phyloP scores from a whole-genome alignment of 495 filamentous ascomycete genomes.

The Clohesyomyces aquaticus region DNA sequence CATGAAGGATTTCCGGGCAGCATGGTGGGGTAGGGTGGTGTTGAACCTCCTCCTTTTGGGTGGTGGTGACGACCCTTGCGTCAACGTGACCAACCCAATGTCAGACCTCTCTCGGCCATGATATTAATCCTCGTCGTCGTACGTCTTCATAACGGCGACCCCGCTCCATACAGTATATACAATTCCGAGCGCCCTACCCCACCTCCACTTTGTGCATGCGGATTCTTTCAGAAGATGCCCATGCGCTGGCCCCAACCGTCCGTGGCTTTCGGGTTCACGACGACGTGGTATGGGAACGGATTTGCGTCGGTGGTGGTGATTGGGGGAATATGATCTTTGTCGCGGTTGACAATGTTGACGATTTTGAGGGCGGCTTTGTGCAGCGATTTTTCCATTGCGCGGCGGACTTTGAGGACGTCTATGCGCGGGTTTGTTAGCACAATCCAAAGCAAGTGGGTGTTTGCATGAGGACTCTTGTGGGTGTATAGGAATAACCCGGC shows the following conservation, averaged over 20 bases:
- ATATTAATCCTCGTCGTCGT: background rate
- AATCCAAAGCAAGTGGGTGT: too few species aligned
- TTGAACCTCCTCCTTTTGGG: background rate
- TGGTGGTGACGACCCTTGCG: too few species aligned
- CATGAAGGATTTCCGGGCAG: too few species aligned
- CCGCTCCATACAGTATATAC: background rate
- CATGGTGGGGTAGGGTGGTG: too few species aligned
- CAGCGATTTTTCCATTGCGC: slow-evolving; percentile 83
- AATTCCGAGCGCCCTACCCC: slow-evolving; percentile 5
- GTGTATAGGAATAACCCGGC: too few species aligned
- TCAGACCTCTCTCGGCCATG: background rate
- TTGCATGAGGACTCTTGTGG: too few species aligned
- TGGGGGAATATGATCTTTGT: slow-evolving; percentile 96
- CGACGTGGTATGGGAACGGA: slow-evolving; percentile 92
- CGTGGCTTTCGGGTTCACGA: slow-evolving; percentile 71
- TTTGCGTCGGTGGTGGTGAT: slow-evolving; percentile 92
- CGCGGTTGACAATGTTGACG: slow-evolving; percentile 76
- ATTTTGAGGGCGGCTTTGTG: slow-evolving; percentile 87
- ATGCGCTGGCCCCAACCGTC: slow-evolving; percentile 82
- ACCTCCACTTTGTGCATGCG: slow-evolving; percentile 1
- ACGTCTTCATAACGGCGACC: background rate
- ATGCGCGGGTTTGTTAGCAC: background rate
- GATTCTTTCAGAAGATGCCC: slow-evolving; percentile 59
- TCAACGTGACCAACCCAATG: background rate
- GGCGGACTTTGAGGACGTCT: slow-evolving; percentile 86